These are phyloP conservation scores for Polytolypa hystricis DNA, from an alignment of 2,329 filamentous ascomycete genomes.

Conservation along the genomic window DNA sequence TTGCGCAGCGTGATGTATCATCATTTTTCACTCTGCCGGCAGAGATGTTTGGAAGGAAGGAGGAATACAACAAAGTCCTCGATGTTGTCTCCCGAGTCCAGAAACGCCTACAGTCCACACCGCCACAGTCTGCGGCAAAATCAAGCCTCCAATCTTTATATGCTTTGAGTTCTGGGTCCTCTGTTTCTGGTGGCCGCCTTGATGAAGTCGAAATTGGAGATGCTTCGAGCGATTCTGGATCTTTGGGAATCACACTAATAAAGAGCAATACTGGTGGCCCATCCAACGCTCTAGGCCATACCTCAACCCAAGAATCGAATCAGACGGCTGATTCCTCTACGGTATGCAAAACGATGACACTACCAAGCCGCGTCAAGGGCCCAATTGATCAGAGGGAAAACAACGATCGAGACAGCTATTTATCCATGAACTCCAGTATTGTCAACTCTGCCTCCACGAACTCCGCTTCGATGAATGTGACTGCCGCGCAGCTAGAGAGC, in stretches of 20 bases:
- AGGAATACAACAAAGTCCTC: slow-evolving; percentile 59
- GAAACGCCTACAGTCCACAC: slow-evolving; percentile 44
- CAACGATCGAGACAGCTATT: slow-evolving; percentile 29
- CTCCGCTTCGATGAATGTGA: neutral
- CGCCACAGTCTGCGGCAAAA: slow-evolving; percentile 22
- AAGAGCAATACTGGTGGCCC: slow-evolving; percentile 23
- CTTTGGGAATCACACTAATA: slow-evolving; percentile 27
- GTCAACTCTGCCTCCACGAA: slow-evolving; percentile 15
- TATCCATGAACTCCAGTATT: slow-evolving; percentile 21
- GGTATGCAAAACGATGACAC: slow-evolving; percentile 19
- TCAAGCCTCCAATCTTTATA: slow-evolving; percentile 32
- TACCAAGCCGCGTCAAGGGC: slow-evolving; percentile 23
- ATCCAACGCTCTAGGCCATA: slow-evolving; percentile 11
- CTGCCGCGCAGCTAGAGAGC: slow-evolving; percentile 7
- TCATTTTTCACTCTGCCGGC: slow-evolving; percentile 83
- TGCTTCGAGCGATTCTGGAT: slow-evolving; percentile 44
- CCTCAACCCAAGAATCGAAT: slow-evolving; percentile 25
- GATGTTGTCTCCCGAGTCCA: slow-evolving; percentile 67
- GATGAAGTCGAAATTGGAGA: slow-evolving; percentile 41
- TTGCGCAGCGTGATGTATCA: slow-evolving; percentile 76
- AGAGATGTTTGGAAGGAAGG: slow-evolving; percentile 66
- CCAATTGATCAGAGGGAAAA: slow-evolving; percentile 28
- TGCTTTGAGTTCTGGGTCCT: slow-evolving; percentile 42
- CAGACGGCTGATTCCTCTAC: slow-evolving; percentile 26
- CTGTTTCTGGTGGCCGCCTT: slow-evolving; percentile 39